A percentile compares a stretch with the other conserved stretches of the same genome.
phyloP scores from a whole-genome alignment of 2,329 filamentous ascomycete genomes.

The Epichloe sp. region DNA sequence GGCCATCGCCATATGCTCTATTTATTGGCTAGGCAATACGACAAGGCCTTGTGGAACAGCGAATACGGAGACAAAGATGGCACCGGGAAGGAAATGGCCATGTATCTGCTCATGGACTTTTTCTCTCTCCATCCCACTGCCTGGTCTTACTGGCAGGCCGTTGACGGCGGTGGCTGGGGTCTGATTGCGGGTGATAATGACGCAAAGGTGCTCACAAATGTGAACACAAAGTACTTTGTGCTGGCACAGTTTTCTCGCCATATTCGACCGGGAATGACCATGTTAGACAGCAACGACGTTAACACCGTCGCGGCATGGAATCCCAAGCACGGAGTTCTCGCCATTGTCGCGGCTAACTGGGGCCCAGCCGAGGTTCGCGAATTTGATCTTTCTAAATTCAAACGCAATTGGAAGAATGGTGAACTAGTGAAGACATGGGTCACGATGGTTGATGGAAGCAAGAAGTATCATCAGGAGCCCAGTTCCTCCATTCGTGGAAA shows the following conservation, averaged over 20 bases:
- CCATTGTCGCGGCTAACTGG: slow-evolving; percentile 28
- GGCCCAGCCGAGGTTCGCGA: slow-evolving; percentile 22
- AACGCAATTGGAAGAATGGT: background rate
- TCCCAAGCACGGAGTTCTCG: slow-evolving; percentile 16
- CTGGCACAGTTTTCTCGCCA: slow-evolving; percentile 30
- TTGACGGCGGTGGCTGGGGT: slow-evolving; percentile 28
- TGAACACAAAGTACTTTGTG: slow-evolving; percentile 26
- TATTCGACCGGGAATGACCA: slow-evolving; percentile 26
- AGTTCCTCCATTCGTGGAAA: background rate
- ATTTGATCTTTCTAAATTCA: slow-evolving; percentile 26
- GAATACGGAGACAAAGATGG: slow-evolving; percentile 30
- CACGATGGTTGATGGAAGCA: background rate
- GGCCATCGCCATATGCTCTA: slow-evolving; percentile 23
- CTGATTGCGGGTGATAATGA: slow-evolving; percentile 27
- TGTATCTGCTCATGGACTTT: slow-evolving; percentile 27
- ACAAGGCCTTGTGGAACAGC: slow-evolving; percentile 27
- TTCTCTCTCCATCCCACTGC: slow-evolving; percentile 26
- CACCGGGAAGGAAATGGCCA: slow-evolving; percentile 20
- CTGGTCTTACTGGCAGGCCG: slow-evolving; percentile 32
- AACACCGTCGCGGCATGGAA: slow-evolving; percentile 28
- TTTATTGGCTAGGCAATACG: slow-evolving; percentile 11
- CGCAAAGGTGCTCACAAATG: slow-evolving; percentile 14
- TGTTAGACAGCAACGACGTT: slow-evolving; percentile 22
- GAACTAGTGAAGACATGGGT: background rate
- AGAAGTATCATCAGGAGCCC: background rate